Base-by-base conservation (phyloP, 78 protist species). In the Diacronema lutheri region DNA sequence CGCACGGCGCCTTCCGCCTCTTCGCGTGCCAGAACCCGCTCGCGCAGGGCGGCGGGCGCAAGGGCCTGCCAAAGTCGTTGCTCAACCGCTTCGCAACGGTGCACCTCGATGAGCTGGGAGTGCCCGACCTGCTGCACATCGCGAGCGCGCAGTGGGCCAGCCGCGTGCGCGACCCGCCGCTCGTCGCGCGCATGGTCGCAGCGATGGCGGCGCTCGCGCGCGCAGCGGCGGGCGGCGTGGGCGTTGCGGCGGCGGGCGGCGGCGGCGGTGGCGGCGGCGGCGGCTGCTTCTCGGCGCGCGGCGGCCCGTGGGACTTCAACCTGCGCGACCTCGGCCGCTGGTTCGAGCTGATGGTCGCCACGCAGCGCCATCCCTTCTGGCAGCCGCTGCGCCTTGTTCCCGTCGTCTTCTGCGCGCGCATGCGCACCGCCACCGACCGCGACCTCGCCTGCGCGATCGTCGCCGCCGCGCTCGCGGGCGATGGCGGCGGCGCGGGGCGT, bases 251-350 rank as follows among this genome's bases (percentile, higher is more conserved):
- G 6, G 62, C 62, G 25, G 25, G 4, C 16, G 12, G 25, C 62
- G 62, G 23, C 62, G 62, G 23, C 25, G 25, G 3, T 57, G 2
- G 25, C n/a, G 62, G 23, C 62, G 62, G 62, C 62, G 25, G 33
- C 38, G 33, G 38, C 33, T 56, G 83, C 50, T 50, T 20, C 44
- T 97, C 96, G 9, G 7, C 86, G 9, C 23, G 50, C 25, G 99
- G 99, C 61, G 88, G 93, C 13, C 99, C 99, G 25, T 97, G 99
- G 99, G 99, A 97, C 91, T 96, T 97, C 95, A 99, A 99, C 94
- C 89, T 99, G 77, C 93, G 99, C 7, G 99, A 99, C 69, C 84
- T 98, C 31, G 78, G 91, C 85, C 90, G 99, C 35, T 97, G 98
- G 99, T 90, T 96, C 74, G 97, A 96, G 19, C 56, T 95, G 44